phyloP scores from a whole-genome alignment of 2,329 filamentous ascomycete genomes.

The Immersiporthe knoxdaviesiana region DNA sequence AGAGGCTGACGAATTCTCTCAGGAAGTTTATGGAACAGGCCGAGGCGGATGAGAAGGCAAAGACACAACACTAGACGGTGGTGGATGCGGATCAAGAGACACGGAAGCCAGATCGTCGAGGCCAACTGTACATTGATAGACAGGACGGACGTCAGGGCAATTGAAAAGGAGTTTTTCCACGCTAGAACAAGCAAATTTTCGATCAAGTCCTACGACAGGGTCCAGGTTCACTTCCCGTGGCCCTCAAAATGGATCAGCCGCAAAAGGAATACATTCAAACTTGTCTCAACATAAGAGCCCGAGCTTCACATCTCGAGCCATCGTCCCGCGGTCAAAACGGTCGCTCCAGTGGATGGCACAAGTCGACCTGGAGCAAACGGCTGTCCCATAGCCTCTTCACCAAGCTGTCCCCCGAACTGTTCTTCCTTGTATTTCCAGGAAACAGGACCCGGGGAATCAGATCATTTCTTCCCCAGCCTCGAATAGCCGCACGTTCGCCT shows the following conservation, averaged over 20 bases:
- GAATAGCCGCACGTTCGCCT: slow-evolving; percentile 28
- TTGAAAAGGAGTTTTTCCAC: slow-evolving; percentile 21
- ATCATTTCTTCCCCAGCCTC: slow-evolving; percentile 28
- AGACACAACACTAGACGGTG: slow-evolving; percentile 45
- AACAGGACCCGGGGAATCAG: slow-evolving; percentile 28
- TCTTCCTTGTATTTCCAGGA: slow-evolving; percentile 30
- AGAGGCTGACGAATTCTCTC: slow-evolving; percentile 29
- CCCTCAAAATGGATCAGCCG: neutral
- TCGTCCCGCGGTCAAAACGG: neutral
- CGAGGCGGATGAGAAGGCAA: slow-evolving; percentile 47
- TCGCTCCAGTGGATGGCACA: neutral
- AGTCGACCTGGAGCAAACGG: neutral
- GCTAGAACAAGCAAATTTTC: neutral
- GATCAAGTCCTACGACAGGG: neutral
- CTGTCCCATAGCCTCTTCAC: slow-evolving; percentile 21
- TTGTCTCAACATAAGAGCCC: neutral
- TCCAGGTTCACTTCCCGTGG: neutral
- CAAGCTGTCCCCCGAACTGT: slow-evolving; percentile 29
- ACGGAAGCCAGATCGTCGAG: neutral
- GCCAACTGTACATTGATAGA: slow-evolving; percentile 24
- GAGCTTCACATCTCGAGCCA: neutral
- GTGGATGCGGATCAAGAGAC: slow-evolving; percentile 14
- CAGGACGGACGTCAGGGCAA: slow-evolving; percentile 21
- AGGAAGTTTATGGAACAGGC: slow-evolving; percentile 54
- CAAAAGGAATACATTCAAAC: neutral